A percentile compares a stretch with the other conserved stretches of the same genome.
These are phyloP conservation scores for Colletotrichum tofieldiae DNA, from an alignment of 2,329 filamentous ascomycete genomes.

Conservation along the genomic window DNA sequence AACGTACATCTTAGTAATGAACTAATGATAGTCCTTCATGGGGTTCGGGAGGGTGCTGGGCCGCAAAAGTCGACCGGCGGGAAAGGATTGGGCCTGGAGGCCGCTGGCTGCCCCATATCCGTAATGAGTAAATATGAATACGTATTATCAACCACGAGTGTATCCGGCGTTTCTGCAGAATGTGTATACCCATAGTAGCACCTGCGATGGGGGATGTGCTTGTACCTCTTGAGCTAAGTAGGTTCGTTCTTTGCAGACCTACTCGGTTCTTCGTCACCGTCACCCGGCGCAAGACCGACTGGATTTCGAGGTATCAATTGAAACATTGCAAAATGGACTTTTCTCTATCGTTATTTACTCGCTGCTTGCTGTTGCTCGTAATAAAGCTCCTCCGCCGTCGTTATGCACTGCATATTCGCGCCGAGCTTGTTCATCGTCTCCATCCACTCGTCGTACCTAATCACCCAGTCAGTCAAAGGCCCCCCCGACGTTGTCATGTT, in stretches of 20 bases:
- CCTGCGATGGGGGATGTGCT: not conserved
- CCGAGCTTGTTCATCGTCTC: constrained; percentile 95
- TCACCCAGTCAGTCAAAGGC: not conserved
- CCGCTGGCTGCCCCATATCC: not conserved
- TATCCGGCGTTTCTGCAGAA: not conserved
- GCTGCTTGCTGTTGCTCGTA: constrained; percentile 51
- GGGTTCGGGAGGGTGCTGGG: not conserved
- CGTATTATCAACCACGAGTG: not conserved
- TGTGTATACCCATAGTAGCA: not conserved
- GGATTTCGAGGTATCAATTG: not conserved
- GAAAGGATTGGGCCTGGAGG: not conserved
- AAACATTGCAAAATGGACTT: not conserved
- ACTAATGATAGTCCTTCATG: constrained; percentile 5
- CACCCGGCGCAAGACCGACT: not conserved
- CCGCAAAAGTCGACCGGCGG: not conserved
- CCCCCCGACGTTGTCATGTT: accelerated
- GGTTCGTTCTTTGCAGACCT: not conserved
- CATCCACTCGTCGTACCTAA: constrained; percentile 87
- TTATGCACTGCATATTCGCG: constrained; percentile 91
- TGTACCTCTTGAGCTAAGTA: not conserved
- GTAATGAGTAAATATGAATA: not conserved
- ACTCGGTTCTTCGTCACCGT: not conserved
- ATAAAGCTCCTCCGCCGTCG: constrained; percentile 82
- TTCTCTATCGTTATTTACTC: constrained; percentile 29
- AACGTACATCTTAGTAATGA: constrained; percentile 4